phyloP scores from a whole-genome alignment of 2,329 filamentous ascomycete species.

The Cladosporium austrohemisphaericum region DNA sequence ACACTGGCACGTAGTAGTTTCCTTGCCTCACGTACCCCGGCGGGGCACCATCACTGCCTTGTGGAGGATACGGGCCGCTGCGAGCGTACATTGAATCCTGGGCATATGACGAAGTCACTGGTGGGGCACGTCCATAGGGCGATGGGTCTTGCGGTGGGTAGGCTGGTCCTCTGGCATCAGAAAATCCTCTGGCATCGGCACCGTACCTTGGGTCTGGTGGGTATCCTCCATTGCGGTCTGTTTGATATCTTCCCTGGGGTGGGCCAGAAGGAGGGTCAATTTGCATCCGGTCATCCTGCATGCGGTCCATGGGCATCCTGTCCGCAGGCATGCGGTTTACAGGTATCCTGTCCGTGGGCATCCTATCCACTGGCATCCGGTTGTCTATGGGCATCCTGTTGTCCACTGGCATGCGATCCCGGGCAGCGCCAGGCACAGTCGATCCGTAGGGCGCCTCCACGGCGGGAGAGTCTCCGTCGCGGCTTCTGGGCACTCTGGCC shows the following conservation, averaged over 20 bases:
- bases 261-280: constrained; percentile 25
- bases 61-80: constrained; percentile 22
- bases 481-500: constrained; percentile 14
- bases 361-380: constrained; percentile 16
- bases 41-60: constrained; percentile 28
- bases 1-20: constrained; percentile 33
- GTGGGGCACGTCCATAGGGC: constrained; percentile 17
- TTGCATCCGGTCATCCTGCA: constrained; percentile 21
- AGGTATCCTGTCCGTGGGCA: constrained; percentile 23
- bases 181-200: constrained; percentile 22
- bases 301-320: constrained; percentile 23
- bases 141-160: constrained; percentile 13
- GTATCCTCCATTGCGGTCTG: constrained; percentile 20
- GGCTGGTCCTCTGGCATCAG: constrained; percentile 16
- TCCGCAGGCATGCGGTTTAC: constrained; percentile 26
- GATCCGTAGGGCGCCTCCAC: constrained; percentile 13
- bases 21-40: constrained; percentile 34
- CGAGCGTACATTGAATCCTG: constrained; percentile 32
- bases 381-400: constrained; percentile 13
- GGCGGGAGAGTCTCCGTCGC: constrained; percentile 13
- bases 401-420: constrained; percentile 16
- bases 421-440: constrained; percentile 5
- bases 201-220: constrained; percentile 23
- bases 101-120: constrained; percentile 25
- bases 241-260: constrained; percentile 17